Base-by-base conservation (phyloP, 805 yeast species). In the Sugiyamaella chiloensis region DNA sequence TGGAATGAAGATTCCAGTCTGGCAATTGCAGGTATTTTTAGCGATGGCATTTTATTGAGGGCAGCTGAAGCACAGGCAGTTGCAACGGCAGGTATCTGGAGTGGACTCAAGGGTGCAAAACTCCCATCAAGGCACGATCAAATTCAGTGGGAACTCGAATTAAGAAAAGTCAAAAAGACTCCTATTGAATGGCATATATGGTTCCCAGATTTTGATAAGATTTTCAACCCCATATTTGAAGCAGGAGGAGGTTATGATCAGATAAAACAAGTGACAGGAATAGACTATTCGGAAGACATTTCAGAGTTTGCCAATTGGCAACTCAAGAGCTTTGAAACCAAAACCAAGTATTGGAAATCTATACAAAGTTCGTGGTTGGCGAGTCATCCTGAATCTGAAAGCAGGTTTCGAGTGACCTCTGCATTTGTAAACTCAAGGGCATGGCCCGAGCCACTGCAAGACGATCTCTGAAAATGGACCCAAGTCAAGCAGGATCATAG, bases 1-100 rank as follows among this genome's bases (percentile, higher is more conserved):
- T 63, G 65, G 47, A 57, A 59, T 36, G 50, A 61, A 26, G 72
- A 71, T 52, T 72, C 74, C 1, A 63, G 66, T 32, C 51, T 72
- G 30, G 61, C 65, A 5, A 24, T 48, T 12, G 39, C 42, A 3
- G 55, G 55, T 16, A 17, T 47, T 24, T 35, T 50, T 17, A 47
- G 40, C 3, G 53, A 50, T 23, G 52, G 52, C 12, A 21, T 49
- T 2, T 24, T 37, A 2, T 31, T 42, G 42, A 29, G 42, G n/a
- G 52, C 42, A 14, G 40, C 37, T 37, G 52, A 49, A 20, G 35
- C 39, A 20, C 52, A 49, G 20, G 52, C 52, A 16, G 24, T 42
- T 19, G 49, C 49, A 4, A 17, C 49, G 2, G 52, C 52, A n/a
- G 46, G 37, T 16, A 14, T 49, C 17, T 49, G 52, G 52, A 40